A percentile compares a stretch with the other conserved stretches of the same genome.
Conservation (phyloP, 2,329 filamentous ascomycete genomes). For the Diplodia intermedia region DNA sequence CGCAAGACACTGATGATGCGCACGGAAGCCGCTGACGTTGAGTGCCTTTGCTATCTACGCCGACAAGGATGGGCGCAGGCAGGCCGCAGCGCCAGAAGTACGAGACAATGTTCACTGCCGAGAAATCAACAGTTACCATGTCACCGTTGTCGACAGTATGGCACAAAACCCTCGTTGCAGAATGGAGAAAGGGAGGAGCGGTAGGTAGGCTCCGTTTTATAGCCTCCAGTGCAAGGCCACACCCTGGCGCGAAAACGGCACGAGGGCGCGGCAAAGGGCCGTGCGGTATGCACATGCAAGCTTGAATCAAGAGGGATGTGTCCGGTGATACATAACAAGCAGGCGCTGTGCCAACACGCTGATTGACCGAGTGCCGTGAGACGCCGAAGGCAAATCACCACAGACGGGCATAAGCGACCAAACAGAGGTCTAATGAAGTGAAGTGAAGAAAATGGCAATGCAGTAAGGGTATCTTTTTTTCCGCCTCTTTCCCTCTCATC, state of each 20-base stretch:
- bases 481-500: too few species aligned
- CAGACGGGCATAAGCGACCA: not conserved
- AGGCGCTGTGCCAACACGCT: not conserved
- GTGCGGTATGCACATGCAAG: not conserved
- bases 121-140: too few species aligned
- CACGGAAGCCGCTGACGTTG: too few species aligned
- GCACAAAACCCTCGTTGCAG: too few species aligned
- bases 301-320: not conserved
- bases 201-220: not conserved
- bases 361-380: too few species aligned
- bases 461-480: slow-evolving; percentile 14
- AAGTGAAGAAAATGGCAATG: not conserved
- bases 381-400: not conserved
- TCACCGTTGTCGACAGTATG: too few species aligned
- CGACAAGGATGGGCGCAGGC: too few species aligned
- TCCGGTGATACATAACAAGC: not conserved
- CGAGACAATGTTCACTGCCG: too few species aligned
- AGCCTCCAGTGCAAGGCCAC: not conserved
- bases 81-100: too few species aligned
- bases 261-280: not conserved
- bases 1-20: too few species aligned
- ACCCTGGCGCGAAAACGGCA: not conserved
- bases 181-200: too few species aligned
- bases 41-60: too few species aligned
- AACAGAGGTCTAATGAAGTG: rapidly evolving